Evolutionary conservation across 331 rosid genomes (phyloP).

Genomic region (Phaseolus coccineus): DNA sequence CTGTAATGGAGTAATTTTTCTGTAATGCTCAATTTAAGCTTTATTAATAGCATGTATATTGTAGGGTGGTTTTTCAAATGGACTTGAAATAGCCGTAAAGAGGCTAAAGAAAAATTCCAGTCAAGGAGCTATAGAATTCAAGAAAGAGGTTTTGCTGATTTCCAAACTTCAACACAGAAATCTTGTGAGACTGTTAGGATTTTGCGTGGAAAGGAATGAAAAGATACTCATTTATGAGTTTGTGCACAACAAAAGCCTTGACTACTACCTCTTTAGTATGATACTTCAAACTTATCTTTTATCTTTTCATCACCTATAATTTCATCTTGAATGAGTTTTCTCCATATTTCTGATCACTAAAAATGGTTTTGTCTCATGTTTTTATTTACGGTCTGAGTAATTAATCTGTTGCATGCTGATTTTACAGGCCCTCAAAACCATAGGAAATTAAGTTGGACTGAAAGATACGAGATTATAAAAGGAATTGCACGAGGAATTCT

Average conservation of each 20-base stretch:
- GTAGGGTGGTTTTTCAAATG: constrained; percentile 41
- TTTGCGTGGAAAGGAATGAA: constrained; percentile 50
- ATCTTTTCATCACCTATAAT: background rate
- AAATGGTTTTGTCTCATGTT: no score
- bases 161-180: constrained; percentile 48
- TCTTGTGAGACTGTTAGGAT: constrained; percentile 54
- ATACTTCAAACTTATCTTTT: background rate
- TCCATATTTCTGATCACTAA: background rate
- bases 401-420: background rate
- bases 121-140: constrained; percentile 54
- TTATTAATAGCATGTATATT: constrained; percentile 3
- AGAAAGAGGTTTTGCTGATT: constrained; percentile 48
- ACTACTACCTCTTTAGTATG: constrained; percentile 45
- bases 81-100: constrained; percentile 48
- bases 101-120: constrained; percentile 49
- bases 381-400: background rate
- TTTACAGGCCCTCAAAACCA: constrained; percentile 42
- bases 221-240: constrained; percentile 44
- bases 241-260: constrained; percentile 48
- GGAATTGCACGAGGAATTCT: constrained; percentile 62
- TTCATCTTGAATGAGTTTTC: background rate
- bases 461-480: constrained; percentile 52
- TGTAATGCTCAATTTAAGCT: background rate
- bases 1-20: background rate
- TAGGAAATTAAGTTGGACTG: constrained; percentile 49